Evolutionary conservation across 108 stramenopile species (phyloP).

Genomic region (Fragilaria crotonensis): DNA sequence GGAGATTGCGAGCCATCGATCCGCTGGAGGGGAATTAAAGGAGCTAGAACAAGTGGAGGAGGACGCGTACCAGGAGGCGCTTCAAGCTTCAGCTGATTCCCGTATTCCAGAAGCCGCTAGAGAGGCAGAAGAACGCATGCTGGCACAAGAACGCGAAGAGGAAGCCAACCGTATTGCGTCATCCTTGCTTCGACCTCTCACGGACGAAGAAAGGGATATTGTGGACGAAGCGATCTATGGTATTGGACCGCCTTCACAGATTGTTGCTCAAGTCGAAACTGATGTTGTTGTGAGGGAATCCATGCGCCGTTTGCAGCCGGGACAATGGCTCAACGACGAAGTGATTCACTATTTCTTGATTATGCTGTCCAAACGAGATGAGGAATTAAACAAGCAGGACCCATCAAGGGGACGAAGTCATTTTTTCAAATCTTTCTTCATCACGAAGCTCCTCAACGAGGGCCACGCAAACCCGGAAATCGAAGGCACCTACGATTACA

Average conservation of each 20-base stretch:
- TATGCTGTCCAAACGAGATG: constrained; percentile 76
- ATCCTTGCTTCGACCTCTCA: constrained; percentile 55
- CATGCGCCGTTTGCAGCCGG: constrained; percentile 59
- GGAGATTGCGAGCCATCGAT: too few species aligned
- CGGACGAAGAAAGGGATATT: constrained; percentile 45
- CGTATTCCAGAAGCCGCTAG: constrained; percentile 5
- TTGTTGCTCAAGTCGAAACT: constrained; percentile 48
- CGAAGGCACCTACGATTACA: constrained; percentile 80
- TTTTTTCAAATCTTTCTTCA: constrained; percentile 95
- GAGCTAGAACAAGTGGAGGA: constrained; percentile 2
- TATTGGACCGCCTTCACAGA: constrained; percentile 26
- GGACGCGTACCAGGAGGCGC: background rate
- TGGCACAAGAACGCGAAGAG: constrained; percentile 23
- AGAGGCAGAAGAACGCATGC: constrained; percentile 25
- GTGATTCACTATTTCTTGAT: constrained; percentile 92
- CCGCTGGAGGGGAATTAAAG: background rate
- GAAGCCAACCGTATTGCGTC: constrained; percentile 49
- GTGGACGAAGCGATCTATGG: constrained; percentile 51
- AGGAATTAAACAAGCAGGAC: constrained; percentile 50
- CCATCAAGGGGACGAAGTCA: constrained; percentile 64
- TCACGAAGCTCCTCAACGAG: constrained; percentile 87
- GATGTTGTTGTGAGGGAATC: constrained; percentile 66
- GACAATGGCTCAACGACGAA: constrained; percentile 95
- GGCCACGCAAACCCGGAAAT: constrained; percentile 30
- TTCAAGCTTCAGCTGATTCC: too few species aligned